Evolutionary conservation across 768 basidiomycete species (phyloP).

Genomic region (Vararia minispora): DNA sequence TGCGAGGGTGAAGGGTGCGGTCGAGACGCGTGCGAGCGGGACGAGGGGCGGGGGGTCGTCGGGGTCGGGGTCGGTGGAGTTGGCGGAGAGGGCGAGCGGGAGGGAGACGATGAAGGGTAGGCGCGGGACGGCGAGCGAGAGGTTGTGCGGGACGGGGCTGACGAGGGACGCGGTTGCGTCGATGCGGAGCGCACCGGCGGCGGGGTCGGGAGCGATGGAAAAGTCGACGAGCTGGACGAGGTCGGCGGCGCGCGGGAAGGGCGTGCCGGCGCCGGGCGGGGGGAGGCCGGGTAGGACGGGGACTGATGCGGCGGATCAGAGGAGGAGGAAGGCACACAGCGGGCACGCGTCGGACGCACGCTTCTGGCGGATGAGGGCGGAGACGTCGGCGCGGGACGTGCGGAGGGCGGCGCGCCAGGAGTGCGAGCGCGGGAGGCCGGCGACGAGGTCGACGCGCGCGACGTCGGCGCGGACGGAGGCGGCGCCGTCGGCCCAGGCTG

Average conservation of each 20-base stretch:
- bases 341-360: constrained; percentile 28
- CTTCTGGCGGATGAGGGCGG: constrained; percentile 30
- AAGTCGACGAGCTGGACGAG: constrained; percentile 54
- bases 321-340: constrained; percentile 5
- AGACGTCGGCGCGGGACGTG: constrained; percentile 1
- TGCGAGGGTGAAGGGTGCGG: constrained; percentile 46
- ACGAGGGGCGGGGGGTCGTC: constrained; percentile 17
- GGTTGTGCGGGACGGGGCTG: constrained; percentile 40
- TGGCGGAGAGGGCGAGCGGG: constrained; percentile 23
- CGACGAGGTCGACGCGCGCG: constrained; percentile 1
- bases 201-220: constrained; percentile 25
- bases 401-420: constrained; percentile 7
- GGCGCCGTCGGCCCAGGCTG: constrained; percentile 8
- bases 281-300: constrained; percentile 59
- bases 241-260: constrained; percentile 45
- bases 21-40: constrained; percentile 43
- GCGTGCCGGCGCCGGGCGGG: constrained; percentile 34
- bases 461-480: constrained; percentile 1
- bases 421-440: background rate
- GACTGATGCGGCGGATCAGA: constrained; percentile 29
- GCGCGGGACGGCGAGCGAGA: constrained; percentile 41
- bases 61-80: too few species aligned
- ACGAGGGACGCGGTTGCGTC: constrained; percentile 44
- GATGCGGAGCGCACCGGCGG: constrained; percentile 20
- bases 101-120: constrained; percentile 56